Evolutionary conservation across 1,284 basidiomycete species (phyloP), one percentile per base, ranked within the genome.

Genomic region (Erythrobasidium hasegawianum): DNA sequence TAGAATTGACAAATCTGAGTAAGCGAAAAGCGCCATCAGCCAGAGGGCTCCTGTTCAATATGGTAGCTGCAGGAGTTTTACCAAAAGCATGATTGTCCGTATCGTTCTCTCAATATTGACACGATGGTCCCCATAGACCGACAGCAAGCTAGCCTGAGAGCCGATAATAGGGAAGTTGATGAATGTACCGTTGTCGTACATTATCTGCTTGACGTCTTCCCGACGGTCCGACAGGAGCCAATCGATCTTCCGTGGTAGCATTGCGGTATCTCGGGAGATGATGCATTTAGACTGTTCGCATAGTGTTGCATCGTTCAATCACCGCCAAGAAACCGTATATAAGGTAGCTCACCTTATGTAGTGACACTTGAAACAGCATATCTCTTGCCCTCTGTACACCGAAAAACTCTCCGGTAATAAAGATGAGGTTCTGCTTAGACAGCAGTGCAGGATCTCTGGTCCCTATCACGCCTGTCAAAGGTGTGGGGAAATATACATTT

Each of bases 371-470:
- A 76, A 87, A 87, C 9, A 98, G 81, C 92, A 97, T 97, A 76
- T 97, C 95, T 71, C 89, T 83, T 2, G 95, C 95, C 57, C 95
- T 81, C 77, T 96, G 91, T 13, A 97, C 94, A 43, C 90, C 90
- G 72, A 97, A 96, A 77, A 94, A 97, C 78, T 97, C 94, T 60
- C 95, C 95, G 0, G 95, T 96, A 73, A 98, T 95, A 87, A 91
- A 96, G 67, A 97, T 88, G 43, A 87, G 81, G 77, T 91, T 92
- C 75, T 78, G 85, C 83, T 78, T 81, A 71, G 75, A 80, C 47
- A 71, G 57, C 2, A 74, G 59, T 11, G 57, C 57, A 2, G 64
- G 64, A 58, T 71, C 68, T 53, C 70, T 70, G 27, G 58, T 54
- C 7, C 87, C 87, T 54, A 94, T 82, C 20, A 94, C 84, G 54